Conservation (phyloP, 345 rosid genomes). For the Citrus medica region DNA sequence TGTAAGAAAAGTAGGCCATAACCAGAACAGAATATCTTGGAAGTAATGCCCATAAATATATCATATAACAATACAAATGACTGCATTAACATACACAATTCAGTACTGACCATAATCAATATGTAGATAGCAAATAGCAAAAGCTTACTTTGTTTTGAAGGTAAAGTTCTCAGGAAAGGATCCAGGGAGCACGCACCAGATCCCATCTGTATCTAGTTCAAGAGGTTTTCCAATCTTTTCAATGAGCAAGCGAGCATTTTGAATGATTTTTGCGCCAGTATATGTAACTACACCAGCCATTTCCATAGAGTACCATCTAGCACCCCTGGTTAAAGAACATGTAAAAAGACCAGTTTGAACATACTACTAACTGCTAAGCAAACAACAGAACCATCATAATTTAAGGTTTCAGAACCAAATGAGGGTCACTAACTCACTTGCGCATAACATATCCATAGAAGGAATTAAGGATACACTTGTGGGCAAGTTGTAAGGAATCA, state of each 20-base stretch:
- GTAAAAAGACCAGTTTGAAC: slow-evolving; percentile 21
- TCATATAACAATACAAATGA: neutral
- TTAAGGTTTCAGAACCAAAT: slow-evolving; percentile 12
- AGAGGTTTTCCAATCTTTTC: slow-evolving; percentile 98
- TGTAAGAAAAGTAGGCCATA: slow-evolving; percentile 12
- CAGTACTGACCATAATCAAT: neutral
- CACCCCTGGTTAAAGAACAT: slow-evolving; percentile 62
- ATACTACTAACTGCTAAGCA: slow-evolving; percentile 7
- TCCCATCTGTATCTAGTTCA: slow-evolving; percentile 98
- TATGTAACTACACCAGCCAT: slow-evolving; percentile 99
- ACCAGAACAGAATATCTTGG: neutral
- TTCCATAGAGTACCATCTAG: slow-evolving; percentile 99
- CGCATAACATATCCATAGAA: slow-evolving; percentile 99
- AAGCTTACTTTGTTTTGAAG: slow-evolving; percentile 77
- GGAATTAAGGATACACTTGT: slow-evolving; percentile 93
- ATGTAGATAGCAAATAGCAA: slow-evolving; percentile 3
- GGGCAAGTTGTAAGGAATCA: slow-evolving; percentile 98
- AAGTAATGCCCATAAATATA: neutral
- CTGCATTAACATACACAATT: neutral
- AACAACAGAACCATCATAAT: slow-evolving; percentile 6
- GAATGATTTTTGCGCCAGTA: slow-evolving; percentile 98
- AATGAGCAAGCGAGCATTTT: slow-evolving; percentile 90
- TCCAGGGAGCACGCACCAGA: slow-evolving; percentile 95
- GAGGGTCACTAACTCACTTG: slow-evolving; percentile 56
- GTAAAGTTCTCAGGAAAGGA: slow-evolving; percentile 97